Evolutionary conservation across 208 protist genomes (phyloP).

Genomic region (Phytomonas sp.): DNA sequence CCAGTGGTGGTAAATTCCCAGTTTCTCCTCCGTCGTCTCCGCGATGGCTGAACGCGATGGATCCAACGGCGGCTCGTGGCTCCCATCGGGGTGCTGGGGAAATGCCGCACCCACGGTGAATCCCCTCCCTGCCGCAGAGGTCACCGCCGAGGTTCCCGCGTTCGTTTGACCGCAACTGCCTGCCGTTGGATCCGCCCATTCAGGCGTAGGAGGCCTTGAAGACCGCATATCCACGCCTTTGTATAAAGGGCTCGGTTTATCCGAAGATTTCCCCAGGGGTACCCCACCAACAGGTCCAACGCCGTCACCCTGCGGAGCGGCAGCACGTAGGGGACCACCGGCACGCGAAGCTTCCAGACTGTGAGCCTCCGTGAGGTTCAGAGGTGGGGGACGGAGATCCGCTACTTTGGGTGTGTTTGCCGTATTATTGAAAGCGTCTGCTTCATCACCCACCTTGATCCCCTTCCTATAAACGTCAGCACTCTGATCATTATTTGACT

Average conservation of each 20-base stretch:
- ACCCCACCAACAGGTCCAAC: neutral
- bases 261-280: neutral
- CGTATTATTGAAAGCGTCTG: neutral
- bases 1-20: slow-evolving; percentile 35
- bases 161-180: neutral
- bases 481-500: neutral
- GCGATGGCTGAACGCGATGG: neutral
- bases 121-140: neutral
- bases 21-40: slow-evolving; percentile 2
- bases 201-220: neutral
- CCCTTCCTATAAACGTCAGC: neutral
- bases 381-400: neutral
- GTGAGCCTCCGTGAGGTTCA: neutral
- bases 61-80: neutral
- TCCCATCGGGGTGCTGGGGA: neutral
- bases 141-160: neutral
- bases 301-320: neutral
- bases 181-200: neutral
- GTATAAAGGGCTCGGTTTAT: neutral
- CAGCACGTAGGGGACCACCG: neutral
- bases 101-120: neutral
- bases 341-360: neutral
- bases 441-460: neutral
- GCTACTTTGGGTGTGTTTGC: neutral
- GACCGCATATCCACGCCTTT: neutral